Evolutionary conservation across 495 filamentous ascomycete genomes (phyloP), one percentile per base, ranked within the genome.

Genomic region (Neurospora sp.): DNA sequence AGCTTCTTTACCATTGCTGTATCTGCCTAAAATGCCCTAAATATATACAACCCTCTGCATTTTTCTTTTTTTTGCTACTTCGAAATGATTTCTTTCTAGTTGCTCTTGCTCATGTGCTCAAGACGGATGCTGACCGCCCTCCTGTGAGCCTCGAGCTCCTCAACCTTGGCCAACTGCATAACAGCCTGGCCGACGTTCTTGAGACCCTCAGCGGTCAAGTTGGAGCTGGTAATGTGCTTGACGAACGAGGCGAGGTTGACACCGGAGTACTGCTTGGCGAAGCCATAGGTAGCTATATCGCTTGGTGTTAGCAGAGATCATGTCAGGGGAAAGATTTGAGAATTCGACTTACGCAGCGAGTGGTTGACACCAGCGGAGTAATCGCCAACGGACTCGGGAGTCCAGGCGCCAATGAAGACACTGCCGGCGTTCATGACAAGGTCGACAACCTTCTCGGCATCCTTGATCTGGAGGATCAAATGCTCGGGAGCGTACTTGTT

Each of bases 341-440:
- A 41, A 41, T 35, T 40, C 7, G 40, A 91, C 92, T 88, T 90
- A 97, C 94, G 96, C 75, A 99, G 82, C 44, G 93, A 95, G 83
- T 99, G 96, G 82, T 99, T 99, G 10, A 98, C 94, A 76, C 96
- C 96, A 22, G 96, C 96, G 69, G 93, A 97, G 83, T 99, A 99
- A 80, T 99, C 96, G 31, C 96, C 96, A 17, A 99, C 96, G 76
- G 91, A 94, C 83, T 99, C 96, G 1, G 96, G 96, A 3, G 96
- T 98, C 96, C 96, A 99, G 70, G 89, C 86, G 4, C 96, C 96
- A 70, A 98, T 89, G 79, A 99, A 99, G 16, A 99, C 94, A 80
- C 93, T 96, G 1, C 96, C 96, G 9, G 96, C 96, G 74, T 98
- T 97, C 83, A 94, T 84, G n/a, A 99, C 94, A 75, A 90, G 80